phyloP scores from a whole-genome alignment of 305 asterid species.

The Ajuga reptans region DNA sequence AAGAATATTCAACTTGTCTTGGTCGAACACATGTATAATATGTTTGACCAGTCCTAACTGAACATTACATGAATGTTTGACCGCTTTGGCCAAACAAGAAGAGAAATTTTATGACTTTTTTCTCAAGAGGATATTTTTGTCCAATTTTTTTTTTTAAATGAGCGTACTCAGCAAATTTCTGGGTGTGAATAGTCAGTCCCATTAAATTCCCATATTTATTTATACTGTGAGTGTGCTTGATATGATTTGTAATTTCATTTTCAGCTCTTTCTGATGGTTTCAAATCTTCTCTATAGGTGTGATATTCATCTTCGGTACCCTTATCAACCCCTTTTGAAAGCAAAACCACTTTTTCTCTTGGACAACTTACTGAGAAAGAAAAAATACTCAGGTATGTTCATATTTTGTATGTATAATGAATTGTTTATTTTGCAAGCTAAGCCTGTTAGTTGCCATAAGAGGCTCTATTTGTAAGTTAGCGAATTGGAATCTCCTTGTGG shows the following conservation, averaged over 20 bases:
- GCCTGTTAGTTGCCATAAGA: slow-evolving; percentile 7
- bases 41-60: no score
- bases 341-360: slow-evolving; percentile 77
- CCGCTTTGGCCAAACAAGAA: no score
- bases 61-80: no score
- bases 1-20: no score
- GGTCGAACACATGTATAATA: no score
- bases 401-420: background rate
- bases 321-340: slow-evolving; percentile 78
- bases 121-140: no score
- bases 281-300: slow-evolving; percentile 42
- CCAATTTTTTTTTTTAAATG: no score
- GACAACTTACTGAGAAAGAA: slow-evolving; percentile 83
- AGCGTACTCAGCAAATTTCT: no score
- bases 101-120: no score
- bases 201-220: background rate
- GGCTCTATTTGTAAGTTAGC: background rate
- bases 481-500: background rate
- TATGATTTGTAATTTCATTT: slow-evolving; percentile 9
- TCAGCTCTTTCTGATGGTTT: slow-evolving; percentile 25
- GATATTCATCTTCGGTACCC: slow-evolving; percentile 53
- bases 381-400: slow-evolving; percentile 56
- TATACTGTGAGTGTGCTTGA: background rate
- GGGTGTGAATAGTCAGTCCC: no score
- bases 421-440: slow-evolving; percentile 1